Evolutionary conservation across 257 asterid genomes (phyloP), one percentile per base, ranked within the genome.

Genomic region (Craterostigma plantagineum): DNA sequence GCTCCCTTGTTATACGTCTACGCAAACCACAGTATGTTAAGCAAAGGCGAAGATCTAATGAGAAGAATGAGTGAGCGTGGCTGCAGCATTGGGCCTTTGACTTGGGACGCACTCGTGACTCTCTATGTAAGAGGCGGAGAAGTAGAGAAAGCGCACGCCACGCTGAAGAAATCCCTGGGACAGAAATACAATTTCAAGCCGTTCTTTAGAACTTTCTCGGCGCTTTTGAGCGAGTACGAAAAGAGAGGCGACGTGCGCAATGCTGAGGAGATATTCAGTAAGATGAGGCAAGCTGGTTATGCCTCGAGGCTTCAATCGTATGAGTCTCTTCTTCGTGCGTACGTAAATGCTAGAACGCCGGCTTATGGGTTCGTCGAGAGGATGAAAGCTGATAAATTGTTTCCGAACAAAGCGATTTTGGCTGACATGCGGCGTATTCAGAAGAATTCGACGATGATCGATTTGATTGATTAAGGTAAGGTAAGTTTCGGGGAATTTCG

Each of bases 61-160:
- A 69, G 47, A 45, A 66, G 55, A 49, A 75, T 81, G 92, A 61
- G 60, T 9, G 79, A 64, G 14, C 55, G 50, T 13, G 71, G 72
- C 8, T 40, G 66, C 63, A n/a, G 0, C 10, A 39, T 61, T 8
- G 81, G 70, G 43, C 68, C 73, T 0, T 6, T 46, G 43, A 57
- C 64, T 48, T 81, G 91, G 92, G 83, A 81, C 49, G 80, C 94
- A n/a, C 51, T 82, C 2, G 73, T 79, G 61, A 78, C 49, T 60
- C 90, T 86, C 10, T 74, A 75, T 48, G 54, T 64, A 30, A 67
- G 66, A 30, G 71, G 70, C 7, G 95, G 97, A 16, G 93, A 76
- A 61, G 67, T 82, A 42, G 92, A 65, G 49, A 71, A 65, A 14
- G 97, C 95, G 0, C 82, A 69, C 46, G 45, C 79, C 0, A 56